Percentiles rank a stretch among this genome's conserved stretches.
phyloP scores from a whole-genome alignment of 1,284 basidiomycete species.

The Pascua guehoae region DNA sequence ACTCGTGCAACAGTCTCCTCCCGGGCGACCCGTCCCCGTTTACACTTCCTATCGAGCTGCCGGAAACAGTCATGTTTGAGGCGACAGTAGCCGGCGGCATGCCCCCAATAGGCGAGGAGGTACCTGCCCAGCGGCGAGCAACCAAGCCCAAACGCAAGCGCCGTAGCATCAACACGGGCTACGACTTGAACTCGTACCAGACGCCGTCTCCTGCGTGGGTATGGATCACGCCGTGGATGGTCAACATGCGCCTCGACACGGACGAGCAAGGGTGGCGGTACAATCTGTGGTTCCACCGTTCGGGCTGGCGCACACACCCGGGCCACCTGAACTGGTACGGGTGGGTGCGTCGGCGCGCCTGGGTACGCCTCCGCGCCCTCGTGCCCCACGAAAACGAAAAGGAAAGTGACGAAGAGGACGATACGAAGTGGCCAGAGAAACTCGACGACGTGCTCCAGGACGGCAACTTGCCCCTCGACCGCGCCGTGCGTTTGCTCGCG shows the following conservation, averaged over 20 bases:
- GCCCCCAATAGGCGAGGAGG: no score
- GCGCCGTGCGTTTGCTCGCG: conserved; percentile 14
- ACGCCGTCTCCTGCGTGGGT: conserved; percentile 44
- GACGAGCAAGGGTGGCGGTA: conserved; percentile 51
- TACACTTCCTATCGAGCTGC: conserved; percentile 29
- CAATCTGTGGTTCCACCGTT: conserved; percentile 43
- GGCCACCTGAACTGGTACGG: conserved; percentile 43
- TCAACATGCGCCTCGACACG: conserved; percentile 48
- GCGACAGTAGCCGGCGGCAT: no score
- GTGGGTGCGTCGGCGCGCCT: conserved; percentile 46
- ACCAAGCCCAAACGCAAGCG: conserved; percentile 1
- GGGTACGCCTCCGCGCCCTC: conserved; percentile 38
- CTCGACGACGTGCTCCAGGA: conserved; percentile 7
- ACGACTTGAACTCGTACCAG: conserved; percentile 43
- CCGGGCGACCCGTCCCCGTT: conserved; percentile 46
- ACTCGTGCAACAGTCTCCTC: conserved; percentile 40
- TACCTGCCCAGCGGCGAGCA: background rate
- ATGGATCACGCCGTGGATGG: conserved; percentile 49
- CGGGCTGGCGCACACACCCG: conserved; percentile 38
- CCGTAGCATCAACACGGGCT: conserved; percentile 41
- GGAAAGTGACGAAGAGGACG: background rate
- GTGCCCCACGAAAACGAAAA: conserved; percentile 1
- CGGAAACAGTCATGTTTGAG: background rate
- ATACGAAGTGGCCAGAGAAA: background rate
- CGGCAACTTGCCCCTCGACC: conserved; percentile 10